Base-by-base conservation (phyloP, 768 basidiomycete species). In the Stropharia rugosoannulata region DNA sequence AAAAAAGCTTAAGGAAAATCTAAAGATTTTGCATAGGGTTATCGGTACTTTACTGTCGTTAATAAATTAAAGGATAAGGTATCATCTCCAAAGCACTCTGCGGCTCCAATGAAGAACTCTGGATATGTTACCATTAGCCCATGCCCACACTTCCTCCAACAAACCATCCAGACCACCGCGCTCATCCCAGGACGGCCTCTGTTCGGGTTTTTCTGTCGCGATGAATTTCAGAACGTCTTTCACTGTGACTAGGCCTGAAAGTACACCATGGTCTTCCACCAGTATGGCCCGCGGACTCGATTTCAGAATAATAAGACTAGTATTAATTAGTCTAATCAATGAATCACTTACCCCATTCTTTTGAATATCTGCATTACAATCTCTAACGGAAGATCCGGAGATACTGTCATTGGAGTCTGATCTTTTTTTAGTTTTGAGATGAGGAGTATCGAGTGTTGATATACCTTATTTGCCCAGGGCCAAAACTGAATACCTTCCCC, bases 301-400 rank as follows among this genome's bases (percentile, higher is more conserved):
- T 44, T 56, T 15, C n/a, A 36, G 32, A 13, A 54, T 44, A 18
- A 57, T 50, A 39, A 54, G 48, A 41, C 40, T 41, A 57, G 29
- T 32, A 47, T 27, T 50, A 9, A 50, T 16, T 29, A 51, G 43
- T 35, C 16, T 48, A 41, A 42, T 60, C 47, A 27, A 47, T 10
- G 16, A 29, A 54, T 36, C 12, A 79, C 93, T 62, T 65, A 97
- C 97, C 97, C 97, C 89, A 99, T 92, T 44, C 93, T 83, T 68
- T 96, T 93, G 79, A 98, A 99, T 25, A 99, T 74, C 66, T 99
- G 94, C 90, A 97, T 93, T 7, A 95, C 93, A 52, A 98, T 94
- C 70, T 99, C 97, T 41, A 99, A 76, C 0, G 95, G 94, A 39
- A 97, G 80, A 59, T 92, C 91, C 1, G 94, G 89, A 5, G 94